Base-by-base conservation (phyloP, 352 stramenopile species). In the Pythium plurisporium region DNA sequence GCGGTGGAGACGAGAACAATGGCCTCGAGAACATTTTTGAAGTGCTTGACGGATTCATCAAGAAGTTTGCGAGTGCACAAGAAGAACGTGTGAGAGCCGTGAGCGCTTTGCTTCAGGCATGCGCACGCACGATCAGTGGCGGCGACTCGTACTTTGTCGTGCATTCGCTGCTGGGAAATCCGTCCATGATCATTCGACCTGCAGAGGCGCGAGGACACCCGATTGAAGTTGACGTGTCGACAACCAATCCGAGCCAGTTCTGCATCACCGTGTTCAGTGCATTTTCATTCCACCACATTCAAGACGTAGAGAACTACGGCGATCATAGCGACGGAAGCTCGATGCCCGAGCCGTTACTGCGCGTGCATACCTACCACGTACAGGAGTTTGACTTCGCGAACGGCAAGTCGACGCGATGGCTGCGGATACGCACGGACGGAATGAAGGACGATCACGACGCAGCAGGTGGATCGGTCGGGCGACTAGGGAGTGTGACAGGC, bases 71-170 rank as follows among this genome's bases (percentile, higher is more conserved):
- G 5, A 71, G 72, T 27, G 74, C 76, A 0, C 69, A 80, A 14
- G 74, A 87, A 26, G 79, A 89, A 42, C 77, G 80, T 12, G 80
- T 92, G 8, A 72, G 76, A 7, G 76, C 70, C 15, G 79, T 92
- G 10, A 89, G 82, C 40, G 68, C 82, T 10, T 43, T 92, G 14
- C 59, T 90, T 22, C 79, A 92, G 53, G 82, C 82, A 9, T 90
- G 78, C 43, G 82, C 79, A 5, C 72, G 82, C 8, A 90, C 79
- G 1, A 90, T 90, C 58, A 88, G 79, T 31, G 82, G 82, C 6
- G 82, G 82, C 6, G 82, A 92, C 62, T 90, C 79, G 47, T 92
- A 90, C 46, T 86, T 90, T 48, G 82, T 92, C 3, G 76, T 89
- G 9, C 79, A 89, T 55, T 85, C 74, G 37, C 52, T 92, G 10